Evolutionary conservation across 345 rosid genomes (phyloP), one percentile per base, ranked within the genome.

Genomic region (Firmiana major): DNA sequence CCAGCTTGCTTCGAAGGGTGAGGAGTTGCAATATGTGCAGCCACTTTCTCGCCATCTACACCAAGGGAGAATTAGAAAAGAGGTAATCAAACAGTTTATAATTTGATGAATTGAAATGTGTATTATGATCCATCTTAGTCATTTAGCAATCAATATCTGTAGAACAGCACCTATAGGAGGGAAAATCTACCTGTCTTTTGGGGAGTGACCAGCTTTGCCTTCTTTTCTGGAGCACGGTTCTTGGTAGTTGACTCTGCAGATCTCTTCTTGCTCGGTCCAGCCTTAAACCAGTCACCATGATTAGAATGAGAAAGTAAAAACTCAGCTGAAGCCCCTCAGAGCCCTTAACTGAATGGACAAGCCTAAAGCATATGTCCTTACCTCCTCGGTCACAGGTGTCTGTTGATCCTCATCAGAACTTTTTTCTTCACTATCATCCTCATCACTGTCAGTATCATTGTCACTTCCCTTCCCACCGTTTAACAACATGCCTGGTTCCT

Each of bases 151-250:
- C 74, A 51, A 71, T 5, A 17, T 51, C 26, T 71, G 60, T 9
- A 71, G 60, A 54, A 46, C 24, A 28, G 31, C 15, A 75, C 4
- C 0, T 9, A 19, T 21, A 31, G 15, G 26, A 31, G 38, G 74
- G n/a, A 51, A 70, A 73, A 59, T 58, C 38, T 78, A 91, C 98
- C 98, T 68, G 93, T 82, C 83, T 88, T 92, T 78, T 81, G 89
- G 15, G 96, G 93, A 63, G 94, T 89, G 48, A 78, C 86, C n/a
- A 89, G 86, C 63, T 91, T 94, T 21, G 88, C 86, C 84, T 90
- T 94, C 88, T 94, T 94, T 46, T 77, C 85, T 40, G 93, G 82
- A 31, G 77, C 76, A 63, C 89, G 77, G 2, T 83, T 81, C 81
- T 87, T 91, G 2, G 76, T 64, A 19, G 83, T 77, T 38, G 91